A percentile compares a stretch with the other conserved stretches of the same genome.
phyloP scores from a whole-genome alignment of 2,329 filamentous ascomycete genomes.

The Fusarium coicis region DNA sequence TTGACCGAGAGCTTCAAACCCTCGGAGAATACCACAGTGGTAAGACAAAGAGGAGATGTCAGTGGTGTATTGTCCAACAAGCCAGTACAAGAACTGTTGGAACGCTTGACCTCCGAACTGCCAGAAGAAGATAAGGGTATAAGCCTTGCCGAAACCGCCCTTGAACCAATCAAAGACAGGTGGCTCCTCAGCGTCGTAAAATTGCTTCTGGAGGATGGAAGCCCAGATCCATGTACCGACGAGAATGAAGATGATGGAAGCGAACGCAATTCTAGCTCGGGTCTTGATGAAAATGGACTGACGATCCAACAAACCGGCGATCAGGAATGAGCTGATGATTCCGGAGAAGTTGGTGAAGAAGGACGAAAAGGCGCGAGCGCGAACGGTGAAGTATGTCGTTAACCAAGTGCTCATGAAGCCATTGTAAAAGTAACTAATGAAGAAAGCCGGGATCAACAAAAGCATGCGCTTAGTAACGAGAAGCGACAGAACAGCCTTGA shows the following conservation, averaged over 20 bases:
- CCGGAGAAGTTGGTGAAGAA: conserved; percentile 21
- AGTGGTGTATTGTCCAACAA: conserved; percentile 15
- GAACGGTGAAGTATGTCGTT: conserved; percentile 17
- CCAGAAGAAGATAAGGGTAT: conserved; percentile 36
- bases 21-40: conserved; percentile 18
- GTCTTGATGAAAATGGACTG: conserved; percentile 36
- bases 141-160: conserved; percentile 31
- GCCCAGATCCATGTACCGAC: conserved; percentile 33
- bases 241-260: not conserved
- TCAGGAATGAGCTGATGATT: conserved; percentile 11
- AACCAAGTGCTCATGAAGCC: conserved; percentile 22
- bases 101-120: conserved; percentile 34
- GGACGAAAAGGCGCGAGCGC: conserved; percentile 13
- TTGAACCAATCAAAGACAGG: conserved; percentile 34
- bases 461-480: conserved; percentile 27
- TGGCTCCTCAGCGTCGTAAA: conserved; percentile 18
- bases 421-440: conserved; percentile 20
- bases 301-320: conserved; percentile 13
- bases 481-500: conserved; percentile 16
- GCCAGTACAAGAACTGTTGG: conserved; percentile 24
- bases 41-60: conserved; percentile 10
- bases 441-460: conserved; percentile 17
- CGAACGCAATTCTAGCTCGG: conserved; percentile 12
- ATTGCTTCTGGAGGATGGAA: conserved; percentile 28
- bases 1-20: conserved; percentile 16